These are phyloP conservation scores for Psilocybe tampanensis DNA, from an alignment of 768 basidiomycete species.

Conservation along the genomic window DNA sequence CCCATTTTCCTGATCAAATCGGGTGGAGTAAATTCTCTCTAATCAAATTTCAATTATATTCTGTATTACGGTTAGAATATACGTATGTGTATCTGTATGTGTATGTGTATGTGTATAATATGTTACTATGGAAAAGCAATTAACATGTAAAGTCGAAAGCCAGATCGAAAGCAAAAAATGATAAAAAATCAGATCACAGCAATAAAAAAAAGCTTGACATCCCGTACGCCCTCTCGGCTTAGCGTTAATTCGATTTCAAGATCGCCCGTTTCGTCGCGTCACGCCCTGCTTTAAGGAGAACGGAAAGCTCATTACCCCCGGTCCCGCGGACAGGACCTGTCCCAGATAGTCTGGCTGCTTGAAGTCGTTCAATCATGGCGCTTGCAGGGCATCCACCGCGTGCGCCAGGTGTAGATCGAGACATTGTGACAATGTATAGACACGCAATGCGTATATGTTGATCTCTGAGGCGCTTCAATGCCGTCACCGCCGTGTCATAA, in stretches of 20 bases:
- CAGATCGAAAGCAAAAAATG: conserved; percentile 13
- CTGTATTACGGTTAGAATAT: conserved; percentile 13
- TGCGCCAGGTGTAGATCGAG: conserved; percentile 54
- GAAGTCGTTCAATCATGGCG: conserved; percentile 54
- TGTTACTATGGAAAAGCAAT: conserved; percentile 20
- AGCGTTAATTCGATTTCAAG: conserved; percentile 40
- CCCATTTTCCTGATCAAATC: neutral
- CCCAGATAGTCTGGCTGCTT: conserved; percentile 39
- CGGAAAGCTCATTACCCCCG: conserved; percentile 83
- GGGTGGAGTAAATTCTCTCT: conserved; percentile 8
- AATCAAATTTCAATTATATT: conserved; percentile 16
- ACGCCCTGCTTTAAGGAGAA: conserved; percentile 85
- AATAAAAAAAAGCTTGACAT: conserved; percentile 19
- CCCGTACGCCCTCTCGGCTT: conserved; percentile 10
- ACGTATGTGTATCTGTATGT: conserved; percentile 8
- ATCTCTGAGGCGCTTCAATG: conserved; percentile 84
- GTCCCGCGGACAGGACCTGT: conserved; percentile 75
- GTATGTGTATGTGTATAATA: conserved; percentile 7
- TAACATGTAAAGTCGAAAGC: conserved; percentile 20
- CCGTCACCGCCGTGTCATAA: conserved; percentile 78
- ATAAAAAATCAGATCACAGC: conserved; percentile 15
- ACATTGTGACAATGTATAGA: conserved; percentile 86
- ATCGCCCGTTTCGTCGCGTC: conserved; percentile 80
- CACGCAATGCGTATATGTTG: conserved; percentile 89
- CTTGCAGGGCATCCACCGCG: conserved; percentile 52